Evolutionary conservation across 805 yeast species (phyloP).

Genomic region (Candida ovalis): DNA sequence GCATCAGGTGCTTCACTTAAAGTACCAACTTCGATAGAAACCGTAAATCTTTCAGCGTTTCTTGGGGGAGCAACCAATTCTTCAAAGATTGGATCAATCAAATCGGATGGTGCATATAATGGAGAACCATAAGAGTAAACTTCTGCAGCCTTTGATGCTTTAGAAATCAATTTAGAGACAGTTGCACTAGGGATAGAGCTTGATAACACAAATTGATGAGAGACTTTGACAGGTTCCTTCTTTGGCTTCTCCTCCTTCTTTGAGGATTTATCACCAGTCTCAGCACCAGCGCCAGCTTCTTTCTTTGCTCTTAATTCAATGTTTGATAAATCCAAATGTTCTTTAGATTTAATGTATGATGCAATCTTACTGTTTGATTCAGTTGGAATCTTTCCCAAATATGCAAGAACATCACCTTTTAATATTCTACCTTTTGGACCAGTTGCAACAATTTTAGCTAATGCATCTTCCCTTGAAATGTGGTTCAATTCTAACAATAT

Average conservation of each 20-base stretch:
- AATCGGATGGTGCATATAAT: conserved; percentile 39
- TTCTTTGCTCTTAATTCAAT: conserved; percentile 40
- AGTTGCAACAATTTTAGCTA: conserved; percentile 68
- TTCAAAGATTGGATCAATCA: conserved; percentile 59
- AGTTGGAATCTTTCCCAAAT: conserved; percentile 65
- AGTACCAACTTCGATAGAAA: conserved; percentile 29
- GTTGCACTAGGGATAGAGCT: conserved; percentile 28
- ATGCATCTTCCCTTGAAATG: conserved; percentile 68
- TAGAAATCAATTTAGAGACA: conserved; percentile 34
- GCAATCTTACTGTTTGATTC: conserved; percentile 53
- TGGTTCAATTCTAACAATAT: conserved; percentile 55
- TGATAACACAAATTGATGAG: conserved; percentile 29
- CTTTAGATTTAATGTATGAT: conserved; percentile 49
- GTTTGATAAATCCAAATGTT: conserved; percentile 69
- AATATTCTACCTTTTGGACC: conserved; percentile 87
- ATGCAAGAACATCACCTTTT: conserved; percentile 88
- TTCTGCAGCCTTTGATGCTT: conserved; percentile 45
- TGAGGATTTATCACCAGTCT: conserved; percentile 7
- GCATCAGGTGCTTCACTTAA: conserved; percentile 10
- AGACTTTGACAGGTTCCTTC: conserved; percentile 32
- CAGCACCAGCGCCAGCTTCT: conserved; percentile 4
- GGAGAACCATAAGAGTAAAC: conserved; percentile 37
- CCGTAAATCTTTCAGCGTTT: conserved; percentile 40
- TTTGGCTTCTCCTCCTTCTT: conserved; percentile 23
- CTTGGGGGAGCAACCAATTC: conserved; percentile 46